These are phyloP conservation scores for Chlorella sp. DNA, from an alignment of 139 green algal species.

Conservation along the genomic window DNA sequence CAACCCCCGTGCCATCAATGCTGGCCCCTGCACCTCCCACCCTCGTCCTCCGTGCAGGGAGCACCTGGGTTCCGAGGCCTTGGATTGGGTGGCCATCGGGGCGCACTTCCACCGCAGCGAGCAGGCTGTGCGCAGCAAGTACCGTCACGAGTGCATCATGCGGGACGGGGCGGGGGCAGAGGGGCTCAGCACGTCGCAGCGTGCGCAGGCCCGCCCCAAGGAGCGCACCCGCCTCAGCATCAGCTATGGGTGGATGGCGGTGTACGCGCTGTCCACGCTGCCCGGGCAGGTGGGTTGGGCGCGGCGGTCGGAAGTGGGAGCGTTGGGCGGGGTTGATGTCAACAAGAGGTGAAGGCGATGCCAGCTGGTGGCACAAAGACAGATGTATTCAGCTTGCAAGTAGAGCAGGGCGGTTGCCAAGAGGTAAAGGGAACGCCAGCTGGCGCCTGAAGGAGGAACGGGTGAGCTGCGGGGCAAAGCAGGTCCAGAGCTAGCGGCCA, in stretches of 20 bases:
- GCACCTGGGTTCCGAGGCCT: neutral
- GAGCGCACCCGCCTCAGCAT: neutral
- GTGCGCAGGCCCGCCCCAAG: neutral
- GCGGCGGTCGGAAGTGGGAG: too few relatives aligned
- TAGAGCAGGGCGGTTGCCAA: too few relatives aligned
- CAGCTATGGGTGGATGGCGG: conserved; percentile 13
- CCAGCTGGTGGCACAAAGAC: too few relatives aligned
- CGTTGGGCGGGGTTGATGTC: too few relatives aligned
- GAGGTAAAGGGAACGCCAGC: too few relatives aligned
- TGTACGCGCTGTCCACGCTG: conserved; percentile 1
- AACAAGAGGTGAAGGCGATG: too few relatives aligned
- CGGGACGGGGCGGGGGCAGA: neutral
- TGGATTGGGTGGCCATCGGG: neutral
- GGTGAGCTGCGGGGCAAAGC: too few relatives aligned
- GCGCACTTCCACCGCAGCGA: neutral
- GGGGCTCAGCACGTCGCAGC: neutral
- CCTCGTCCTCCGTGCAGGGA: neutral
- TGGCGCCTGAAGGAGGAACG: too few relatives aligned
- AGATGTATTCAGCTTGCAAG: too few relatives aligned
- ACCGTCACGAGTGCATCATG: neutral
- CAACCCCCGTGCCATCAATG: neutral
- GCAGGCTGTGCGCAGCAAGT: conserved; percentile 10
- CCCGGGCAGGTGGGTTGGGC: neutral
- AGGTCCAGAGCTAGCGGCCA: too few relatives aligned
- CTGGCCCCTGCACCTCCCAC: neutral